These are phyloP conservation scores for Saturnispora hagleri DNA, from an alignment of 805 yeast species.

Conservation along the genomic window DNA sequence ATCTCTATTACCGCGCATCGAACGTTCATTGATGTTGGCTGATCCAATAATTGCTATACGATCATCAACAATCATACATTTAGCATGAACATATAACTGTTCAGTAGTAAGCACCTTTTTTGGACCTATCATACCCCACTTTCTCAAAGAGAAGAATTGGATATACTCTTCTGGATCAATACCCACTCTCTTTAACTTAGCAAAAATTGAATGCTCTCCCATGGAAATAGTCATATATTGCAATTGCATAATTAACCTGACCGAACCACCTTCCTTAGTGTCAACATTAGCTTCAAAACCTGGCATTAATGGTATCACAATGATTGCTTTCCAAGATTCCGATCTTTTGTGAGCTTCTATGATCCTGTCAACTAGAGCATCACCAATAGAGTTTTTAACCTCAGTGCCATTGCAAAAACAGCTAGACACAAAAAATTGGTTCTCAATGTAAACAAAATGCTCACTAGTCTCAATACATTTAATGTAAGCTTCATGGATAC, in stretches of 20 bases:
- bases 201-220: constrained; percentile 82
- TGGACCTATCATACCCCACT: constrained; percentile 91
- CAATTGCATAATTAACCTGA: constrained; percentile 92
- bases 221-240: constrained; percentile 90
- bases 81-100: constrained; percentile 90
- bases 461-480: constrained; percentile 85
- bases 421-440: constrained; percentile 91
- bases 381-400: constrained; percentile 84
- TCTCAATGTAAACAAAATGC: constrained; percentile 89
- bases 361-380: constrained; percentile 94
- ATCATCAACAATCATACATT: constrained; percentile 86
- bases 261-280: constrained; percentile 87
- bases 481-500: constrained; percentile 88
- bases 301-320: constrained; percentile 93
- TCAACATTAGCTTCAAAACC: constrained; percentile 94
- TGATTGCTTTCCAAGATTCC: constrained; percentile 80
- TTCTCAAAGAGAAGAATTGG: constrained; percentile 82
- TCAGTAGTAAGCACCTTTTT: constrained; percentile 70
- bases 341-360: constrained; percentile 75
- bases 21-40: constrained; percentile 94
- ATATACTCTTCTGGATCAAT: constrained; percentile 87
- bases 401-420: constrained; percentile 76
- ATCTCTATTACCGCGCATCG: constrained; percentile 90
- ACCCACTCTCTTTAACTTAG: constrained; percentile 66
- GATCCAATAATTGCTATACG: constrained; percentile 91